A percentile compares a stretch with the other conserved stretches of the same genome.
These are phyloP conservation scores for Botryobasidium botryosum DNA, from an alignment of 768 basidiomycete genomes.

Conservation along the genomic window DNA sequence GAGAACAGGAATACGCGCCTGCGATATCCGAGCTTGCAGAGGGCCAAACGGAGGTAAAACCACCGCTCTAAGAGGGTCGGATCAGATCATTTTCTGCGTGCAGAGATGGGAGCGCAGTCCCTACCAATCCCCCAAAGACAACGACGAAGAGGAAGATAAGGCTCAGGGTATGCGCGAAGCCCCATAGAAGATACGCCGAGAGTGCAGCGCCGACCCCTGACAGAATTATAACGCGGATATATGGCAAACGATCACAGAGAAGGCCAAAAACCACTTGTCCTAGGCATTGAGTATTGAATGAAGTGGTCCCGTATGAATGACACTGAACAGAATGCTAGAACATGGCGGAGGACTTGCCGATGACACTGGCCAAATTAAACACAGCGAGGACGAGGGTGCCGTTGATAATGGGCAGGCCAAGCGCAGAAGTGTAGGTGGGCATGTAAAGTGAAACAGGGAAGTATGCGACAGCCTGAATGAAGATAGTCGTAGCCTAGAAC, in stretches of 20 bases:
- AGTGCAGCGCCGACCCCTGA: neutral
- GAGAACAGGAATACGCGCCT: too few relatives aligned
- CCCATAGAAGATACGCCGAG: neutral
- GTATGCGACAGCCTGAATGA: conserved; percentile 2
- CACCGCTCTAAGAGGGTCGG: too few relatives aligned
- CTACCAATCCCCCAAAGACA: neutral
- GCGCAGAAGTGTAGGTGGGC: neutral
- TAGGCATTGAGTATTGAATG: neutral
- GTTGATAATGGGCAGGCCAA: neutral
- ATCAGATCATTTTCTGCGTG: too few relatives aligned
- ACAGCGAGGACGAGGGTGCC: conserved; percentile 1
- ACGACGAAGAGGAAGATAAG: conserved; percentile 1
- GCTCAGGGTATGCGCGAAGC: neutral
- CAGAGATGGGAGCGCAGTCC: too few relatives aligned
- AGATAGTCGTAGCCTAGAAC: neutral
- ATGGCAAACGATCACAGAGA: conserved; percentile 2
- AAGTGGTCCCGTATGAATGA: neutral
- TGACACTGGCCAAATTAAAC: conserved; percentile 1
- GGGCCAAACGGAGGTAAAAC: too few relatives aligned
- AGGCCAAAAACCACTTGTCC: conserved; percentile 1
- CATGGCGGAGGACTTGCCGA: too few relatives aligned
- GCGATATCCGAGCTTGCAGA: too few relatives aligned
- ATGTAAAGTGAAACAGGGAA: conserved; percentile 3
- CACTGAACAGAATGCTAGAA: neutral
- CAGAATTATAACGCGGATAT: neutral